Conservation (phyloP, 2,329 filamentous ascomycete species). For the Penicillium sp. region DNA sequence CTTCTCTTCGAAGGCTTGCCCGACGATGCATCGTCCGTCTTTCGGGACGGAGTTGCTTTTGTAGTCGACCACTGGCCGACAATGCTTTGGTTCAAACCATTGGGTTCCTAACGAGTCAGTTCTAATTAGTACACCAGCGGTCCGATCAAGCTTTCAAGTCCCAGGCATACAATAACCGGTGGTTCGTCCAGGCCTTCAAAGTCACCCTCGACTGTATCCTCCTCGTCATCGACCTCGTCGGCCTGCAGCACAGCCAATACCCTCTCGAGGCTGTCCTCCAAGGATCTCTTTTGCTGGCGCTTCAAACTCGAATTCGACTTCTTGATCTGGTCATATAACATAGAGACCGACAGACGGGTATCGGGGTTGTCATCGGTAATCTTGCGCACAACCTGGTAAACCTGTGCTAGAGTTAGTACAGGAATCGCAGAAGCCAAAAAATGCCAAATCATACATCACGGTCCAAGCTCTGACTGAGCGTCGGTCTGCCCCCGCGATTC, state of each 20-base stretch:
- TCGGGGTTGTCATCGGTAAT: constrained; percentile 62
- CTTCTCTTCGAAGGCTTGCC: constrained; percentile 49
- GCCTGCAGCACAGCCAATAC: constrained; percentile 67
- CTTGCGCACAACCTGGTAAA: constrained; percentile 75
- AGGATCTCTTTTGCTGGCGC: constrained; percentile 69
- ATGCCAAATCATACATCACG: constrained; percentile 50
- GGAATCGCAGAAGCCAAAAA: neutral
- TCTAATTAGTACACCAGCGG: neutral
- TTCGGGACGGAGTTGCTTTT: constrained; percentile 26
- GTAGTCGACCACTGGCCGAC: constrained; percentile 54
- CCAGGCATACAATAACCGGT: constrained; percentile 26
- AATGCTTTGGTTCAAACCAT: constrained; percentile 63
- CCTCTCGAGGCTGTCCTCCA: constrained; percentile 81
- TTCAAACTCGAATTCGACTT: constrained; percentile 81
- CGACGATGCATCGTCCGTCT: constrained; percentile 25
- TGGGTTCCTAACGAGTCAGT: constrained; percentile 43
- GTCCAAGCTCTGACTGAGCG: constrained; percentile 55
- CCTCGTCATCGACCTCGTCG: constrained; percentile 54
- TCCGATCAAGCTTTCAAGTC: neutral
- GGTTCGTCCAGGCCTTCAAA: constrained; percentile 47
- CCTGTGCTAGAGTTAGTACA: constrained; percentile 34
- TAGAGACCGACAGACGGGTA: constrained; percentile 53
- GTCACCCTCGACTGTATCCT: constrained; percentile 47
- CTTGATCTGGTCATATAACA: constrained; percentile 74
- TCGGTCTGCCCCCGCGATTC: constrained; percentile 42